Evolutionary conservation across 768 basidiomycete genomes (phyloP), one percentile per base, ranked within the genome.

Genomic region (Leccinum obscurum): DNA sequence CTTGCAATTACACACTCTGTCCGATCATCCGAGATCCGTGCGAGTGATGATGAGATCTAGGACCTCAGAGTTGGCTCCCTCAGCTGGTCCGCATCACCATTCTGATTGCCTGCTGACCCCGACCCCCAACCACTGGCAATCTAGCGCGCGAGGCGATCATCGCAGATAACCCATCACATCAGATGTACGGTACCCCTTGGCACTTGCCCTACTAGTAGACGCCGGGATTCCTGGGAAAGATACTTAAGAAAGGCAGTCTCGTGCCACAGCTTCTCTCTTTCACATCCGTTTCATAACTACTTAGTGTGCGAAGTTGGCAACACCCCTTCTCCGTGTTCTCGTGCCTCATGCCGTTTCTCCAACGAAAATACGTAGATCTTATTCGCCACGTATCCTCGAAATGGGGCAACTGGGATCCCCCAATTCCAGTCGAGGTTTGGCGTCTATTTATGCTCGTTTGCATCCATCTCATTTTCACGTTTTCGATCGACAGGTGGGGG

Each of bases 401-500:
- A 62, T 78, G 75, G 76, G 75, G 66, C 50, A 77, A 71, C 59
- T 78, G 74, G 75, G 74, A 77, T 13, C 77, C 76, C 0, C 73
- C 74, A 44, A 68, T 67, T 49, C 66, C 66, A 9, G 62, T 78
- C 44, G 61, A 71, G 66, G 76, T 76, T 17, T 14, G 52, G 32
- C 20, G 17, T 20, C 20, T 20, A n/a, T 34, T 52, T 22, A 34
- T 34, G n/a, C 11, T n/a, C 6, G 22, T 14, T 32, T 13, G 1
- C 44, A 46, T 52, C 52, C 24, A 35, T 44, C 37, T 50, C 20
- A 50, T 35, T 1, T 7, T 5, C 2, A 17, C 14, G 9, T 46
- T 8, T 14, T 7, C 14, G 17, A 26, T 15, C 6, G 13, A 3
- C 56, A 76, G 77, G 76, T 77, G 2, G 77, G 77, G 3, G 64